Conservation (phyloP, 768 basidiomycete species). For the Nevesoporus exiguus region DNA sequence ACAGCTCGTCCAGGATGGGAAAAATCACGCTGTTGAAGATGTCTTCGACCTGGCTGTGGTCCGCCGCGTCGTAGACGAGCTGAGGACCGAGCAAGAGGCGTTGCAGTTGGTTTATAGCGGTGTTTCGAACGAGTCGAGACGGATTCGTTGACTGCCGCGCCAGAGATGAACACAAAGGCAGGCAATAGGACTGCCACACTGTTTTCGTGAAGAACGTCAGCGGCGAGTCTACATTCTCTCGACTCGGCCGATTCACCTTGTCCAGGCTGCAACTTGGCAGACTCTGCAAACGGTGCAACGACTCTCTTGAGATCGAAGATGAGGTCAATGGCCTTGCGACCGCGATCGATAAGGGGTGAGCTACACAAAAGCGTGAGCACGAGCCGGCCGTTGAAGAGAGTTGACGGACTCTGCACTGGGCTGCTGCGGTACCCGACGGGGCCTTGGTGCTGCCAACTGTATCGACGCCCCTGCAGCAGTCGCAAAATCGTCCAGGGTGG, state of each 20-base stretch:
- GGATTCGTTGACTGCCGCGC: constrained; percentile 81
- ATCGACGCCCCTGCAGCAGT: constrained; percentile 64
- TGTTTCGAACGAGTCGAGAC: constrained; percentile 80
- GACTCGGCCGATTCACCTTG: constrained; percentile 22
- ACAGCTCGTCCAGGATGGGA: constrained; percentile 86
- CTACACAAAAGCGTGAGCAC: constrained; percentile 34
- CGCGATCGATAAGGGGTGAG: constrained; percentile 76
- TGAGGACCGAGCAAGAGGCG: constrained; percentile 80
- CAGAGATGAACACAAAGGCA: constrained; percentile 72
- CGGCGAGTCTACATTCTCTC: neutral
- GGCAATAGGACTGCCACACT: constrained; percentile 77
- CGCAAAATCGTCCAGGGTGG: constrained; percentile 84
- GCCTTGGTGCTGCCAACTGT: constrained; percentile 54
- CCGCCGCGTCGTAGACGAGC: constrained; percentile 53
- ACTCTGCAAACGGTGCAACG: constrained; percentile 56
- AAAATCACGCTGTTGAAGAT: constrained; percentile 89
- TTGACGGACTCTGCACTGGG: constrained; percentile 49
- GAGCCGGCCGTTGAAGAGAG: neutral
- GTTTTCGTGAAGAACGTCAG: constrained; percentile 17
- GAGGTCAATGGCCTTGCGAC: constrained; percentile 78
- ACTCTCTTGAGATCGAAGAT: constrained; percentile 69
- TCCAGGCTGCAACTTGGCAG: constrained; percentile 36
- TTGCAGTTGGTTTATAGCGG: constrained; percentile 76
- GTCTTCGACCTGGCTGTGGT: constrained; percentile 66
- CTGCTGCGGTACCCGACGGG: constrained; percentile 48